Evolutionary conservation across 73 alveolate genomes (phyloP).

Genomic region (Paramecium pentaurelia): DNA sequence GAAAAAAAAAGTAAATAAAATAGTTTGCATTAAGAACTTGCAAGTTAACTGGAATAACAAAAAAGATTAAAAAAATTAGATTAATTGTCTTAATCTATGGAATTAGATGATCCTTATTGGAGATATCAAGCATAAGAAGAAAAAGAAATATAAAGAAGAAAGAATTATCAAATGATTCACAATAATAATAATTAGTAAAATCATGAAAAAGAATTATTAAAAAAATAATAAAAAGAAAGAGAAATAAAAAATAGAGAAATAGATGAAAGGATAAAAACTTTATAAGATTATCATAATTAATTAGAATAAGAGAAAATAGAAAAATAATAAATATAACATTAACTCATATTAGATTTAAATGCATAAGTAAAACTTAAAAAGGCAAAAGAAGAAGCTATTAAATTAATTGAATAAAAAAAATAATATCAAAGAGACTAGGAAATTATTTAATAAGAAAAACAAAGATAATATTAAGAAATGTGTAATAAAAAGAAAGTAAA

Average conservation of each 20-base stretch:
- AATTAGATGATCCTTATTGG: slow-evolving; percentile 14
- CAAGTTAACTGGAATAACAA: not conserved
- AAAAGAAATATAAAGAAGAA: not conserved
- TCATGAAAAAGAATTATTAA: not conserved
- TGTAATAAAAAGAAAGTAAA: not conserved
- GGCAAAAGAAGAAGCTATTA: not conserved
- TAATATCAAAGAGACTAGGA: not conserved
- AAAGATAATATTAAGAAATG: not conserved
- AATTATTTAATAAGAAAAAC: not conserved
- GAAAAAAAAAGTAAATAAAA: not conserved
- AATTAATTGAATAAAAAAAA: not conserved
- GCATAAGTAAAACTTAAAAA: not conserved
- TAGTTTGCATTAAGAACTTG: not conserved
- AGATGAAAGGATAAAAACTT: not conserved
- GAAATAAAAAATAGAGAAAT: not conserved
- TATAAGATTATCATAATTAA: not conserved
- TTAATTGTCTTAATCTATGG: not conserved
- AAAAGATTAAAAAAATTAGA: not conserved
- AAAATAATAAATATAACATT: not conserved
- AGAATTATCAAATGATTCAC: not conserved
- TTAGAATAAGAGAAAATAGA: not conserved
- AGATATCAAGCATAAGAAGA: not conserved
- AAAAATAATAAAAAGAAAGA: not conserved
- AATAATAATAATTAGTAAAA: not conserved
- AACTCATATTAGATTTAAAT: slow-evolving; percentile 13